phyloP scores from a whole-genome alignment of 305 asterid genomes.

The Fraxinus dipetala region DNA sequence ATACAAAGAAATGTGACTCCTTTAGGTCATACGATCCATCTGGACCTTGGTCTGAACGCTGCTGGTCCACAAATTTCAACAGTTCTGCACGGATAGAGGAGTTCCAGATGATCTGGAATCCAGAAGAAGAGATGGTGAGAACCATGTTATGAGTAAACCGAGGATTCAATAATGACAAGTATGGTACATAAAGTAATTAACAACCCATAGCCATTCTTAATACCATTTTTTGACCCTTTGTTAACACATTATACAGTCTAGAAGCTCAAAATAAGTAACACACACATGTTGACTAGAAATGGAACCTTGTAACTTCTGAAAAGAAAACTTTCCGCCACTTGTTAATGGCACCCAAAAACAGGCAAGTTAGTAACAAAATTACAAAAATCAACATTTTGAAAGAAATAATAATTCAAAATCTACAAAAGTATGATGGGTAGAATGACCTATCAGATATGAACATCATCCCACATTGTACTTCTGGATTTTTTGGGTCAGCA shows the following conservation, averaged over 20 bases:
- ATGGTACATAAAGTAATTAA: slow-evolving; percentile 12
- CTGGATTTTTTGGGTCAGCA: slow-evolving; percentile 1
- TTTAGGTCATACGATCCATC: slow-evolving; percentile 82
- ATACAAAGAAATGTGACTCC: slow-evolving; percentile 70
- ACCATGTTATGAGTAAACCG: slow-evolving; percentile 24
- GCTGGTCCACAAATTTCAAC: slow-evolving; percentile 80
- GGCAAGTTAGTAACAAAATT: not conserved
- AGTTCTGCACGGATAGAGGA: slow-evolving; percentile 89
- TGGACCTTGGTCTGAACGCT: slow-evolving; percentile 66
- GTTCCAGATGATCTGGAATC: slow-evolving; percentile 92
- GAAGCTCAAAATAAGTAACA: not conserved
- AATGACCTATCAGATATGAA: not conserved
- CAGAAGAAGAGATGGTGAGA: slow-evolving; percentile 20
- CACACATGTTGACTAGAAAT: not conserved
- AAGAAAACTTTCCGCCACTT: not conserved
- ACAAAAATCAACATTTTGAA: not conserved
- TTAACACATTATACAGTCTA: slow-evolving; percentile 18
- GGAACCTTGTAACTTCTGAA: not conserved
- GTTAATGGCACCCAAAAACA: not conserved
- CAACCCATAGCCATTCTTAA: slow-evolving; percentile 2
- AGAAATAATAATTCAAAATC: not conserved
- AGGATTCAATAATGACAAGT: slow-evolving; percentile 16
- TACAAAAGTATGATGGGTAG: not conserved
- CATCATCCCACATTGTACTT: not conserved
- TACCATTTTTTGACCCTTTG: not conserved